phyloP scores from a whole-genome alignment of 1,139 yeast genomes.

The Saccharomyces hybrid region DNA sequence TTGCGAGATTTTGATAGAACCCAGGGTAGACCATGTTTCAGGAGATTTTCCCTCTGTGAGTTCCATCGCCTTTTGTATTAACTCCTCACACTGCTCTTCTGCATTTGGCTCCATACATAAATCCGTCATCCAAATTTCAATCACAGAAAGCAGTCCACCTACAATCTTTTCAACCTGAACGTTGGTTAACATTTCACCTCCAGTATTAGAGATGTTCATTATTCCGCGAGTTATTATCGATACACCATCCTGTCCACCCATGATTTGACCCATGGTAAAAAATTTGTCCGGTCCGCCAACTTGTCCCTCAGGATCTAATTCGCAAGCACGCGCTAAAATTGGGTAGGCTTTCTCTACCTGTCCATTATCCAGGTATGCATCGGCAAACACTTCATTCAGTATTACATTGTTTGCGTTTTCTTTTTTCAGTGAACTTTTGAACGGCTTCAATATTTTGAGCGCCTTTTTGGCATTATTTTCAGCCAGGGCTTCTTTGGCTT shows the following conservation, averaged over 20 bases:
- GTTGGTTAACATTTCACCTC: constrained; percentile 28
- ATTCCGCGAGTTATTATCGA: constrained; percentile 60
- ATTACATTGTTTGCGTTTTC: constrained; percentile 31
- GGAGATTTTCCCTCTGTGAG: constrained; percentile 54
- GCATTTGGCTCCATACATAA: constrained; percentile 91
- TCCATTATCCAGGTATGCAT: constrained; percentile 69
- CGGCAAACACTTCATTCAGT: constrained; percentile 50
- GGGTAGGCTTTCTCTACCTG: constrained; percentile 73
- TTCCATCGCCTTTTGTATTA: constrained; percentile 58
- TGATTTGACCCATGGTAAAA: constrained; percentile 82
- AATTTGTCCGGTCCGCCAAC: constrained; percentile 68
- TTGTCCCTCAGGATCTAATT: constrained; percentile 58
- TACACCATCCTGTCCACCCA: constrained; percentile 77
- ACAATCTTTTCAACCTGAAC: constrained; percentile 43
- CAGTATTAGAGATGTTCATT: constrained; percentile 35
- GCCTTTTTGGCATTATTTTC: constrained; percentile 38
- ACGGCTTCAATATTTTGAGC: constrained; percentile 34
- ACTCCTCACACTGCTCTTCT: constrained; percentile 67
- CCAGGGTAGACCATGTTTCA: constrained; percentile 74
- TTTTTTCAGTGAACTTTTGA: constrained; percentile 22
- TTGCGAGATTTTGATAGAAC: constrained; percentile 88
- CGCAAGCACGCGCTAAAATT: constrained; percentile 54
- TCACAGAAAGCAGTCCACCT: constrained; percentile 74
- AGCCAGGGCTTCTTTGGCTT: constrained; percentile 34
- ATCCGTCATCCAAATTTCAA: constrained; percentile 99